Percentiles rank a stretch among this genome's conserved stretches.
phyloP scores from a whole-genome alignment of 768 basidiomycete genomes.

The Collybia sordida region DNA sequence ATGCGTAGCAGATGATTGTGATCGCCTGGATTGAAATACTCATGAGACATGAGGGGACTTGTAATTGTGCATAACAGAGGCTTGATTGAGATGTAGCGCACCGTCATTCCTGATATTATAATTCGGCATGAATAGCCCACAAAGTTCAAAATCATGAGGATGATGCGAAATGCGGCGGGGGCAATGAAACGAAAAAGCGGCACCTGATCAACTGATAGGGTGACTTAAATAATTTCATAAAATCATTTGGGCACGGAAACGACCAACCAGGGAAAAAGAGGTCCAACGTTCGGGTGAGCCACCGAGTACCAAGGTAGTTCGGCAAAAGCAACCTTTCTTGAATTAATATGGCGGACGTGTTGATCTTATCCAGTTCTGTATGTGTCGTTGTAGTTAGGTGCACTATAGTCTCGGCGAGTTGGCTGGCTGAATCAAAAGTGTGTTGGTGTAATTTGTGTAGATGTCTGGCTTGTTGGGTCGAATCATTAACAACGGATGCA shows the following conservation, averaged over 20 bases:
- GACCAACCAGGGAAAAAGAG: slow-evolving; percentile 9
- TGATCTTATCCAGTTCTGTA: slow-evolving; percentile 44
- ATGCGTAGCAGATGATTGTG: background rate
- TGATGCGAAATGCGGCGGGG: slow-evolving; percentile 25
- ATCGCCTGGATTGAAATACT: background rate
- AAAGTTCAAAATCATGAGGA: slow-evolving; percentile 19
- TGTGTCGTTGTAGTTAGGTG: slow-evolving; percentile 38
- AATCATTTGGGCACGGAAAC: background rate
- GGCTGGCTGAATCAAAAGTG: slow-evolving; percentile 30
- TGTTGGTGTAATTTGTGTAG: slow-evolving; percentile 31
- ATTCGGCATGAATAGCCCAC: slow-evolving; percentile 30
- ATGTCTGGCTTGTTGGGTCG: slow-evolving; percentile 12
- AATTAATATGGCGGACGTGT: slow-evolving; percentile 33
- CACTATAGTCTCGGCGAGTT: slow-evolving; percentile 33
- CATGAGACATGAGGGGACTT: no score
- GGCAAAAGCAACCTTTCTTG: slow-evolving; percentile 24
- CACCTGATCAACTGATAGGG: slow-evolving; percentile 12
- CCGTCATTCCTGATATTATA: slow-evolving; percentile 40
- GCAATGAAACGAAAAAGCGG: slow-evolving; percentile 22
- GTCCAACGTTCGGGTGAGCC: slow-evolving; percentile 9
- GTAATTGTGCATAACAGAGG: no score
- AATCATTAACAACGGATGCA: slow-evolving; percentile 27
- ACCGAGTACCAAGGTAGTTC: slow-evolving; percentile 1
- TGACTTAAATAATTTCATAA: slow-evolving; percentile 20
- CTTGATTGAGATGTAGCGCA: slow-evolving; percentile 24